These are phyloP conservation scores for Stagonosporopsis rhizophila DNA, from an alignment of 2,329 filamentous ascomycete genomes.

Conservation along the genomic window DNA sequence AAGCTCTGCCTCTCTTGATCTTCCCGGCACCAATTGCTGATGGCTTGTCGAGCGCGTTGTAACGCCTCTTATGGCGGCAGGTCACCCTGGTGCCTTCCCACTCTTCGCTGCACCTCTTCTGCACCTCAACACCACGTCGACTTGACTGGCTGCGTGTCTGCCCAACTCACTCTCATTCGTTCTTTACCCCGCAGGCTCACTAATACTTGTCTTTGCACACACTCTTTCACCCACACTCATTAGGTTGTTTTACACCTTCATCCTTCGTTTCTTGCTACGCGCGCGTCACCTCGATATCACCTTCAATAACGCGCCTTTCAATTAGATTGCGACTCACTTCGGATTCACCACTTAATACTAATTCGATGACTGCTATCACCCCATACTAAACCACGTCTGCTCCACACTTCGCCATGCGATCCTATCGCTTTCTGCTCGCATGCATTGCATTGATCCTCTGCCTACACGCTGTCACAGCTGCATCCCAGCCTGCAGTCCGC, in stretches of 20 bases:
- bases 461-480: slow-evolving; percentile 32
- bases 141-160: slow-evolving; percentile 34
- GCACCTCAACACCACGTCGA: slow-evolving; percentile 31
- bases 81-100: slow-evolving; percentile 28
- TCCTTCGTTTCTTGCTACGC: slow-evolving; percentile 22
- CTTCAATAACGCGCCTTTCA: slow-evolving; percentile 11
- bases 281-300: slow-evolving; percentile 18
- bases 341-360: slow-evolving; percentile 20
- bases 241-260: slow-evolving; percentile 16
- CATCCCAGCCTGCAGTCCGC: slow-evolving; percentile 31
- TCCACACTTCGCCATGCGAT: slow-evolving; percentile 37
- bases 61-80: slow-evolving; percentile 33
- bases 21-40: slow-evolving; percentile 34
- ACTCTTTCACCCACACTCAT: slow-evolving; percentile 16
- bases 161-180: slow-evolving; percentile 34
- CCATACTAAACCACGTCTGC: slow-evolving; percentile 20
- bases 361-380: slow-evolving; percentile 35
- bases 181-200: slow-evolving; percentile 21
- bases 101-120: slow-evolving; percentile 35
- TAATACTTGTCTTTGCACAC: slow-evolving; percentile 24
- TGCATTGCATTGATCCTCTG: slow-evolving; percentile 38
- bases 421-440: slow-evolving; percentile 33
- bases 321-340: slow-evolving; percentile 9
- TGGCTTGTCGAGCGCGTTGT: slow-evolving; percentile 28
- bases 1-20: slow-evolving; percentile 31